Percentiles rank a stretch among this genome's conserved stretches.
phyloP scores from a whole-genome alignment of 345 rosid genomes.

The Corchorus capsularis region DNA sequence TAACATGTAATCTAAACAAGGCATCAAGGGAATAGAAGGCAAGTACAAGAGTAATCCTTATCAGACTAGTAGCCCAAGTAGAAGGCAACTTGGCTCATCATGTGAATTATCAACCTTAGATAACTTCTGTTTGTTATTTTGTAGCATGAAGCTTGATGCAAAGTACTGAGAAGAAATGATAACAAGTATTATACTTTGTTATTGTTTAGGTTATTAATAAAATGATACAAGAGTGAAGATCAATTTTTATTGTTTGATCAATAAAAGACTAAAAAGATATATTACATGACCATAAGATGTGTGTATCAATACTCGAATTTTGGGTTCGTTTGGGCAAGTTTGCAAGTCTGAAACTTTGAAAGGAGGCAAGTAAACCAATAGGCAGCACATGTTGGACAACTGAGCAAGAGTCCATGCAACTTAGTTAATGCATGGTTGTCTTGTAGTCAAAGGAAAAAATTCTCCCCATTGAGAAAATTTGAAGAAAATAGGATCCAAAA shows the following conservation, averaged over 20 bases:
- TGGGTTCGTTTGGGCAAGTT: background rate
- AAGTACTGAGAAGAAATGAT: background rate
- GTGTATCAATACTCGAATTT: background rate
- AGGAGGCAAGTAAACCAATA: background rate
- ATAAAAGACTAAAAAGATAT: background rate
- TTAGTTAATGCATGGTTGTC: background rate
- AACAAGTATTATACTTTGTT: background rate
- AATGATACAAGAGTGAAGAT: background rate
- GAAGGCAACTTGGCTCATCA: background rate
- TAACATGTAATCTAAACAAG: background rate
- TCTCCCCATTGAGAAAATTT: background rate
- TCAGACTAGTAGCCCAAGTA: background rate
- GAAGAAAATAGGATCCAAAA: background rate
- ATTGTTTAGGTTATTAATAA: background rate
- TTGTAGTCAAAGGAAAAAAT: slow-evolving; percentile 6
- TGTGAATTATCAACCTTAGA: background rate
- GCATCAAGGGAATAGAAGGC: background rate
- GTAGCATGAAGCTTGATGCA: background rate
- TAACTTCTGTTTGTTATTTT: background rate
- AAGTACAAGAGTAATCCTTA: background rate
- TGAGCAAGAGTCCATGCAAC: background rate
- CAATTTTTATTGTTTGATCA: background rate
- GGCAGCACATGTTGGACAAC: background rate
- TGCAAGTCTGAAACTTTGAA: background rate
- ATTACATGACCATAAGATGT: background rate